phyloP scores from a whole-genome alignment of 2,329 filamentous ascomycete genomes.

The Fusarium odoratissimum region DNA sequence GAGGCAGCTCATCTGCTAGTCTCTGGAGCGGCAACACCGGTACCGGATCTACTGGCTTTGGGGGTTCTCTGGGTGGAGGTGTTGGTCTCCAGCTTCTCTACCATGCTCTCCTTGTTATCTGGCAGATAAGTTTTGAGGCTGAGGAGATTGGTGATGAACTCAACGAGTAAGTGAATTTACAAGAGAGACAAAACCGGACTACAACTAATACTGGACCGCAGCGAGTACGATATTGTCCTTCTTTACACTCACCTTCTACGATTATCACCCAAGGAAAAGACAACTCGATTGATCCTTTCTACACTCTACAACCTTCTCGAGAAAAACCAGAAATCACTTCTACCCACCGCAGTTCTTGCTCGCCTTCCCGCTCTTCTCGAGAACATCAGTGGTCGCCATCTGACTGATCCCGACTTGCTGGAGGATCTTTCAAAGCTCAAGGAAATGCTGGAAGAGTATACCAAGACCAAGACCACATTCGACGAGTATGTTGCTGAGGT shows the following conservation, averaged over 20 bases:
- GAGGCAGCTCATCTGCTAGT: constrained; percentile 69
- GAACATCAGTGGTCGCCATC: constrained; percentile 70
- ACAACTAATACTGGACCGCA: constrained; percentile 28
- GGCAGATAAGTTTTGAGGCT: constrained; percentile 97
- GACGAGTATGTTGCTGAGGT: constrained; percentile 93
- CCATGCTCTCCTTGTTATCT: constrained; percentile 90
- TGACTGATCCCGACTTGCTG: constrained; percentile 72
- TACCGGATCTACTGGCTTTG: constrained; percentile 70
- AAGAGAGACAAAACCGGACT: neutral
- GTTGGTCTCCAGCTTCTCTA: constrained; percentile 94
- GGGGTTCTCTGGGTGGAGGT: constrained; percentile 76
- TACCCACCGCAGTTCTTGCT: constrained; percentile 88
- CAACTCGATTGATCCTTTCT: constrained; percentile 88
- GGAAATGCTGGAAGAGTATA: constrained; percentile 74
- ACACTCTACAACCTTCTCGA: constrained; percentile 88
- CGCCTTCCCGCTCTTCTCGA: constrained; percentile 78
- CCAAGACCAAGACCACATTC: constrained; percentile 79
- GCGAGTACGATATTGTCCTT: constrained; percentile 91
- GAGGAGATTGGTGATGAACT: constrained; percentile 78
- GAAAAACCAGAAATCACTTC: constrained; percentile 75
- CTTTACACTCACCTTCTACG: constrained; percentile 93
- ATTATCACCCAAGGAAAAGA: constrained; percentile 97
- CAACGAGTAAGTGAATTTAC: constrained; percentile 76
- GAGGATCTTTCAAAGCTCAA: constrained; percentile 71
- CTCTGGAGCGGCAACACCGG: constrained; percentile 69